A percentile compares a stretch with the other conserved stretches of the same genome.
Evolutionary conservation across 257 asterid genomes (phyloP).

Genomic region (Solanum medicagineum): DNA sequence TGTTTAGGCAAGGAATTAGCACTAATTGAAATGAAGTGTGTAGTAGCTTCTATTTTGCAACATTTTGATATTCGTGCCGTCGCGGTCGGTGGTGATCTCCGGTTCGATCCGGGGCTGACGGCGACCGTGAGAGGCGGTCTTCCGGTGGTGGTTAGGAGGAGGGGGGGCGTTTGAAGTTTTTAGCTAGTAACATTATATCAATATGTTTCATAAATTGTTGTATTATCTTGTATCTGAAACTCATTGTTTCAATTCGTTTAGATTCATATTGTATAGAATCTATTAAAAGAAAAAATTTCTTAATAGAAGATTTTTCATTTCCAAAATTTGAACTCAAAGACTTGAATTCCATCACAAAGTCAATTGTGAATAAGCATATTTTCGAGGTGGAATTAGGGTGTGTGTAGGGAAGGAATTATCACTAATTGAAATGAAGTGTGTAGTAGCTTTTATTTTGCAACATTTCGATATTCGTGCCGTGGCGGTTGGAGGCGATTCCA

Average conservation of each 20-base stretch:
- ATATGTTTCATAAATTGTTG: not conserved
- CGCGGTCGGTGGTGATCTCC: not conserved
- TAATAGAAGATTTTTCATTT: not conserved
- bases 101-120: constrained; percentile 66
- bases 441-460: constrained; percentile 32
- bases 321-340: not conserved
- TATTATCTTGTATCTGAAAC: not conserved
- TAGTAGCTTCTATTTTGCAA: constrained; percentile 32
- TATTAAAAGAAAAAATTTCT: not conserved
- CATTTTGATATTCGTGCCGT: constrained; percentile 20
- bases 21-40: constrained; percentile 35
- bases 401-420: constrained; percentile 37
- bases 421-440: constrained; percentile 34
- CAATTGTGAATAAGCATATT: not conserved
- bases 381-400: constrained; percentile 35
- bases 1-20: constrained; percentile 38
- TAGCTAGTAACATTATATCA: not conserved
- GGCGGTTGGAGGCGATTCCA: not conserved
- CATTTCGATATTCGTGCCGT: constrained; percentile 19
- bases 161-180: not conserved
- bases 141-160: constrained; percentile 1
- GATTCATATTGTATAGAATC: not conserved
- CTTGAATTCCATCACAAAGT: too few species aligned
- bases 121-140: constrained; percentile 55
- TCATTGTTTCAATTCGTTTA: not conserved